Evolutionary conservation across 2,329 filamentous ascomycete species (phyloP), one percentile per base, ranked within the genome.

Genomic region (Harringtonia aguacate): DNA sequence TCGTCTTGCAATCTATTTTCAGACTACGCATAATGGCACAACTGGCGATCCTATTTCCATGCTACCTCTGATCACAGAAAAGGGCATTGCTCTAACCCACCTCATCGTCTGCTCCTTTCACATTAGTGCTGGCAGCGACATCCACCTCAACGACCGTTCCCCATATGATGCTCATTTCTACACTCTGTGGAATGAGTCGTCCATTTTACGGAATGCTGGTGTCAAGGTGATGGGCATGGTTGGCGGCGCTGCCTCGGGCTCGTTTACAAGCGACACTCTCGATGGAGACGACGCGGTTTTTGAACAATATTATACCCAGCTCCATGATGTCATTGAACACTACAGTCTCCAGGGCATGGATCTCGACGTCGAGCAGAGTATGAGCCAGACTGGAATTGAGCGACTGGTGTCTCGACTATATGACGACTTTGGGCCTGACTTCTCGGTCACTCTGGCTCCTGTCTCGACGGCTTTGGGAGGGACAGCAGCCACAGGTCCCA

Each of bases 71-170:
- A 57, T 77, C 51, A 66, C 60, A 13, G 61, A 69, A 37, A 56
- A 67, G 6, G 59, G 60, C 45, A 70, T 76, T 49, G 60, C 68
- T 33, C 58, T 75, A 20, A 94, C 89, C 0, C 89, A 95, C 63
- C 71, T 95, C 47, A 89, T 94, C 53, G 65, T 95, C 40, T 86
- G 86, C 7, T 88, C 89, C 13, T 78, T 95, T 47, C 89, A 95
- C 62, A 67, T 95, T 53, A 89, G 92, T 60, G 69, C 73, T 7
- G 63, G 65, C 18, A 78, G 84, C 1, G 69, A 77, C 46, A 73
- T 90, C 53, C 86, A 81, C 0, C 74, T 95, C 50, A 95, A 95
- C 61, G 81, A 95, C 62, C 76, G 87, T 57, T 69, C 70, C 0
- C 86, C 86, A 0, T 65, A 74, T n/a, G 65, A 85, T 52, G 61